Conservation (phyloP, 2,329 filamentous ascomycete species). For the Phyllosticta citribraziliensis region DNA sequence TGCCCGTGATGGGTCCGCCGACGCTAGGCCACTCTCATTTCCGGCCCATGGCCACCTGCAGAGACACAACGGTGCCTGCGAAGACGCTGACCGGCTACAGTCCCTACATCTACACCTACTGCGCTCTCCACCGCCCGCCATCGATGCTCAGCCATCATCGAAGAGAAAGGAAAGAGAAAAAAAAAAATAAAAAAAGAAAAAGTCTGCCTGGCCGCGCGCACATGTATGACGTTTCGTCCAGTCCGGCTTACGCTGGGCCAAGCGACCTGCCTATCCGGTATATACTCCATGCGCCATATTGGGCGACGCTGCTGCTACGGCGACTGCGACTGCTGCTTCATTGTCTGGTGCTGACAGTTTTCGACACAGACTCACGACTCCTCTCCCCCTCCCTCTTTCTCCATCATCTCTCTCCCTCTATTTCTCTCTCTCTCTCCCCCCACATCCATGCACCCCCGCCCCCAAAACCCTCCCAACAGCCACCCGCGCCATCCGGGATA, state of each 20-base stretch:
- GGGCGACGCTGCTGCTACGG: no score
- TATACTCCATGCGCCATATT: not conserved
- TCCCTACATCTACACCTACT: not conserved
- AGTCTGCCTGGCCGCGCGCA: conserved; percentile 1
- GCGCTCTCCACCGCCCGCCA: not conserved
- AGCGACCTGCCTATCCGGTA: not conserved
- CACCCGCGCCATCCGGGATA: not conserved
- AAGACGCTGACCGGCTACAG: not conserved
- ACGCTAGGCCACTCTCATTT: conserved; percentile 10
- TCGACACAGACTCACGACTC: no score
- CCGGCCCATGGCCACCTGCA: not conserved
- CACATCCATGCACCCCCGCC: not conserved
- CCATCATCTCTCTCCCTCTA: no score
- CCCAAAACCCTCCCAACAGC: not conserved
- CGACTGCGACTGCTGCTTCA: no score
- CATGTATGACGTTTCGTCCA: conserved; percentile 9
- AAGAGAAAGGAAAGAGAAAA: not conserved
- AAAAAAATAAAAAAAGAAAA: not conserved
- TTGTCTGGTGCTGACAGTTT: no score
- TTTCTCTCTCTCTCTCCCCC: no score
- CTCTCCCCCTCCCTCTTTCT: no score
- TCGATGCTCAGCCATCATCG: not conserved
- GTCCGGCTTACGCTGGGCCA: not conserved
- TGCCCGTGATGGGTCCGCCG: conserved; percentile 10
- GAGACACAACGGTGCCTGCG: not conserved